A percentile compares a stretch with the other conserved stretches of the same genome.
Evolutionary conservation across 73 alveolate genomes (phyloP).

Genomic region (Chromera velia): DNA sequence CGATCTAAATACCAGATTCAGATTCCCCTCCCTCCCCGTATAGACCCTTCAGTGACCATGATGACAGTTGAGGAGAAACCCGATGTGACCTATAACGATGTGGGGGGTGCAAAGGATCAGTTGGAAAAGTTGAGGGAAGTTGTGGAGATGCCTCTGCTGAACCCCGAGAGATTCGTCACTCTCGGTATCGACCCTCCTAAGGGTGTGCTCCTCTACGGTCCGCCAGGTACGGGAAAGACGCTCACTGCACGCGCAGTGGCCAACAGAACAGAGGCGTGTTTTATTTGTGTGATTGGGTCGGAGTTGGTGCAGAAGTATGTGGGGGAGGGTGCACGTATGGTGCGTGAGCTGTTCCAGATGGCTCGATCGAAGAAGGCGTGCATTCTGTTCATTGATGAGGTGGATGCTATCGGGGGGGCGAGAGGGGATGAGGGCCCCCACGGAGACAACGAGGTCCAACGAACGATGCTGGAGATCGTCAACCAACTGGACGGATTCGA

Average conservation of each 20-base stretch:
- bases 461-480: slow-evolving; percentile 67
- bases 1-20: slow-evolving; percentile 63
- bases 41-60: slow-evolving; percentile 97
- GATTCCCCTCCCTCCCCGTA: slow-evolving; percentile 95
- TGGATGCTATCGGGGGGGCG: slow-evolving; percentile 99
- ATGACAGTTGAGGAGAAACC: slow-evolving; percentile 98
- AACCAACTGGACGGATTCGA: slow-evolving; percentile 98
- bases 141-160: slow-evolving; percentile 89
- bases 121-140: slow-evolving; percentile 69
- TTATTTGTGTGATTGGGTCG: slow-evolving; percentile 91
- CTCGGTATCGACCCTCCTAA: slow-evolving; percentile 96
- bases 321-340: slow-evolving; percentile 99
- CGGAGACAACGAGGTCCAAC: slow-evolving; percentile 83
- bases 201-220: slow-evolving; percentile 93
- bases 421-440: slow-evolving; percentile 88
- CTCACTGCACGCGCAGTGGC: slow-evolving; percentile 99
- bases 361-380: slow-evolving; percentile 86
- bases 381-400: slow-evolving; percentile 96
- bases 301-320: slow-evolving; percentile 54
- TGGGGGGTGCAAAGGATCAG: slow-evolving; percentile 95
- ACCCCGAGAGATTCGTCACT: slow-evolving; percentile 50
- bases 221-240: slow-evolving; percentile 99
- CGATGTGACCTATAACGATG: slow-evolving; percentile 96
- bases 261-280: slow-evolving; percentile 88
- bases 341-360: slow-evolving; percentile 93